Percentiles rank a stretch among this genome's conserved stretches.
Conservation (phyloP, 2,329 filamentous ascomycete species). For the Nannizzia gypsea region DNA sequence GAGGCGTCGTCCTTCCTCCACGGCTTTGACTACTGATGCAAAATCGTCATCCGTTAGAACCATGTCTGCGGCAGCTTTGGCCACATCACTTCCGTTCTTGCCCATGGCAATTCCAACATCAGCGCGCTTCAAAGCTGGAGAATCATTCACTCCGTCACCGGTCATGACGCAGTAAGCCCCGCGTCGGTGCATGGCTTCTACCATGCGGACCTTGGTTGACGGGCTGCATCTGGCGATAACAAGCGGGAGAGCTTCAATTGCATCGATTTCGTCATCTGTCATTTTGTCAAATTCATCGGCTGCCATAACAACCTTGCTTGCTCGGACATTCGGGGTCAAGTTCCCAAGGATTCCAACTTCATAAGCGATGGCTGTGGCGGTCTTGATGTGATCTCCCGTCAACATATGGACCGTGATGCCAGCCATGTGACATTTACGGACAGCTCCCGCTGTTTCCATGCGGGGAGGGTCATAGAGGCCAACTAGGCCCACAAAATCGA, state of each 20-base stretch:
- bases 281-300: conserved; percentile 64
- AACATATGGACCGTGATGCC: conserved; percentile 68
- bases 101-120: conserved; percentile 80
- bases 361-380: conserved; percentile 60
- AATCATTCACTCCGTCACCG: conserved; percentile 69
- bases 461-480: conserved; percentile 75
- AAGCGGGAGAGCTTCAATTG: conserved; percentile 38
- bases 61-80: conserved; percentile 54
- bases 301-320: conserved; percentile 53
- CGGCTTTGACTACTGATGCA: conserved; percentile 67
- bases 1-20: conserved; percentile 65
- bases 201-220: conserved; percentile 65
- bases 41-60: conserved; percentile 57
- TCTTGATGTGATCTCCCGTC: conserved; percentile 64
- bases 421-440: conserved; percentile 53
- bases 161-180: conserved; percentile 66
- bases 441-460: conserved; percentile 58
- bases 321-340: conserved; percentile 41
- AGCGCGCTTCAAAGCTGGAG: conserved; percentile 58
- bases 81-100: conserved; percentile 60
- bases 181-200: conserved; percentile 43
- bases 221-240: conserved; percentile 42
- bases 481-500: conserved; percentile 61
- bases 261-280: conserved; percentile 55
- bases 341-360: conserved; percentile 58